Conservation (phyloP, 257 asterid genomes). For the Salvia miltiorrhiza region DNA sequence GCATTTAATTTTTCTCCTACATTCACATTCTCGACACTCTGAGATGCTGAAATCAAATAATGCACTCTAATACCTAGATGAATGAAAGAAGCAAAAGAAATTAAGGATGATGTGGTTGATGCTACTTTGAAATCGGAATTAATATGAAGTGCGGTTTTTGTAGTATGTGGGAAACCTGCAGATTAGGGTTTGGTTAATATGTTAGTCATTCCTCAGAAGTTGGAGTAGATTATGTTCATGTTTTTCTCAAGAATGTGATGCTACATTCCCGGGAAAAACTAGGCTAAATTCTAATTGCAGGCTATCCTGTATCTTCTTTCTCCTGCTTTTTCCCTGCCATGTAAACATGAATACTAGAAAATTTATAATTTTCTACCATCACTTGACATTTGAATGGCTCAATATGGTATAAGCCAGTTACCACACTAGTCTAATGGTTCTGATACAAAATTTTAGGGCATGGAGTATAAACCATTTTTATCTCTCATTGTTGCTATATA, state of each 20-base stretch:
- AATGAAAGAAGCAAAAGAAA: neutral
- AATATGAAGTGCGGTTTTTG: neutral
- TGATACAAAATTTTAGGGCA: neutral
- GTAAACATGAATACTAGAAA: neutral
- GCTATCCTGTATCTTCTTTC: neutral
- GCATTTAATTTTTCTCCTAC: neutral
- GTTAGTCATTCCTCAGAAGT: neutral
- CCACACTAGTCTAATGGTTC: neutral
- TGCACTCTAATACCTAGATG: neutral
- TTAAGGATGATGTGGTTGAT: neutral
- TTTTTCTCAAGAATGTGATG: neutral
- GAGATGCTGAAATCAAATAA: conserved; percentile 7
- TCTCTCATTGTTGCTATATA: neutral
- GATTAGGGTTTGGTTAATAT: neutral
- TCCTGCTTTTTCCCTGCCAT: neutral
- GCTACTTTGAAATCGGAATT: neutral
- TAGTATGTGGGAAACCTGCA: neutral
- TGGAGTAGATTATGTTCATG: neutral
- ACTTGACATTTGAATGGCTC: neutral
- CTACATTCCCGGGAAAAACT: neutral
- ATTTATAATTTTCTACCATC: neutral
- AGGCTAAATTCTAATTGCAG: neutral
- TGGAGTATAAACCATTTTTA: neutral
- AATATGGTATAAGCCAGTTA: neutral
- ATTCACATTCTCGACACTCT: neutral